Base-by-base conservation (phyloP, 805 yeast species). In the Yarrowia sp. region DNA sequence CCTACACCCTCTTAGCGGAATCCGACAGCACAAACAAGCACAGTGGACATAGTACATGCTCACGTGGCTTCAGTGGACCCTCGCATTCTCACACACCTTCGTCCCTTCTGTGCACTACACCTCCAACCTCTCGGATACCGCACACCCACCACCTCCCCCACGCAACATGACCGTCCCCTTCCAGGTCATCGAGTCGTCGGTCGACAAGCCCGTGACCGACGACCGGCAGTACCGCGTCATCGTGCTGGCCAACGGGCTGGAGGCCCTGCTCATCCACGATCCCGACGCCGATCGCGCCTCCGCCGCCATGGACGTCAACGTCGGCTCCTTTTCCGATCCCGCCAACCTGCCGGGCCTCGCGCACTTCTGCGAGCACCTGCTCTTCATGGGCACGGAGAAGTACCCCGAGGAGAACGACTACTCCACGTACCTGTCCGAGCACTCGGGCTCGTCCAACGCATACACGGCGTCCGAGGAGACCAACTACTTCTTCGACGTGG, bases 361-460 rank as follows among this genome's bases (percentile, higher is more conserved):
- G 0, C 99, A 93, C 75, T 80, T 90, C 63, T 87, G 96, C 68
- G 97, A 90, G 69, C 97, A 90, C 71, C 77, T 87, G 79, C 76
- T 87, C 64, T 87, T 87, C 72, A 85, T 87, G 90, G 93, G 93
- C 19, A 87, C 93, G 6, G 78, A 80, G 64, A 87, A 87, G 72
- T 87, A 84, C 69, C 94, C 93, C 1, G 76, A 78, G 51, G 94
- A 87, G 69, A 86, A 85, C 70, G 93, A 86, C 65, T 87, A 87
- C 72, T 74, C 87, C 46, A 82, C 86, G 58, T 94, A 80, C 72
- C 76, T 93, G 62, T 80, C 96, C 8, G 84, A 87, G 65, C 96
- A 94, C 70, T 87, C 92, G 39, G 99, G 98, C 18, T 81, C 81
- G 65, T 88, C 96, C 33, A 93, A 93, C 71, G 99, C 99, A 0